phyloP scores from a whole-genome alignment of 2,329 filamentous ascomycete species.

The Fusarium zealandicum region DNA sequence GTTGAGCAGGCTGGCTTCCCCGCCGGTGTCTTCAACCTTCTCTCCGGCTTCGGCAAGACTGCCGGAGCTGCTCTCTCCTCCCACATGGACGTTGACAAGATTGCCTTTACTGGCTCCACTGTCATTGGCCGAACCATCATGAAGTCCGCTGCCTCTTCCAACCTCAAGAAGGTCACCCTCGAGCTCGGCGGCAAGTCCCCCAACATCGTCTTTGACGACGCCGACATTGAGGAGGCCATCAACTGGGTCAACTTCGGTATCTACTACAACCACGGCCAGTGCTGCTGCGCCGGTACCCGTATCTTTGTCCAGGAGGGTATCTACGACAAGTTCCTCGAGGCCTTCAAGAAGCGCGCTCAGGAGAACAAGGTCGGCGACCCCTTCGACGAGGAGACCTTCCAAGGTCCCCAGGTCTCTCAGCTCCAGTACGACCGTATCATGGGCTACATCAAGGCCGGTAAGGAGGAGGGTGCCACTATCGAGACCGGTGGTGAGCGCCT shows the following conservation, averaged over 20 bases:
- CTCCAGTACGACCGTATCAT: constrained; percentile 90
- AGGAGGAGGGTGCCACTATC: constrained; percentile 66
- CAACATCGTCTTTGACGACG: constrained; percentile 81
- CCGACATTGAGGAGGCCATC: constrained; percentile 78
- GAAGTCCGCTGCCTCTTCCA: constrained; percentile 79
- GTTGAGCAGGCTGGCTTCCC: constrained; percentile 82
- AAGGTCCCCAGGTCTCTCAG: constrained; percentile 86
- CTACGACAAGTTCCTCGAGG: constrained; percentile 84
- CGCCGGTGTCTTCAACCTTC: constrained; percentile 77
- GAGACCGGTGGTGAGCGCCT: constrained; percentile 63
- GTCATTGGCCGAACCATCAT: constrained; percentile 77
- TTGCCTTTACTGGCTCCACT: constrained; percentile 83
- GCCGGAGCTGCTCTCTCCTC: constrained; percentile 78
- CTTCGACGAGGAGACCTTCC: constrained; percentile 80
- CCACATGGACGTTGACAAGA: constrained; percentile 84
- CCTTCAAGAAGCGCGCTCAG: constrained; percentile 78
- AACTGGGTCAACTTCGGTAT: constrained; percentile 79
- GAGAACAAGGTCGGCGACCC: constrained; percentile 85
- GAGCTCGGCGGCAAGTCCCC: constrained; percentile 83
- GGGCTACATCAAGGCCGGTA: constrained; percentile 75
- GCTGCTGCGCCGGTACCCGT: constrained; percentile 79
- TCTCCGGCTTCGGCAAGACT: constrained; percentile 79
- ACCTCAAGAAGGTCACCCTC: constrained; percentile 83
- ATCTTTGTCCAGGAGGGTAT: constrained; percentile 87
- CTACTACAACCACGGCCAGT: constrained; percentile 71